phyloP scores from a whole-genome alignment of 176 grass and related monocot species.

The Tillandsia fasciculata region DNA sequence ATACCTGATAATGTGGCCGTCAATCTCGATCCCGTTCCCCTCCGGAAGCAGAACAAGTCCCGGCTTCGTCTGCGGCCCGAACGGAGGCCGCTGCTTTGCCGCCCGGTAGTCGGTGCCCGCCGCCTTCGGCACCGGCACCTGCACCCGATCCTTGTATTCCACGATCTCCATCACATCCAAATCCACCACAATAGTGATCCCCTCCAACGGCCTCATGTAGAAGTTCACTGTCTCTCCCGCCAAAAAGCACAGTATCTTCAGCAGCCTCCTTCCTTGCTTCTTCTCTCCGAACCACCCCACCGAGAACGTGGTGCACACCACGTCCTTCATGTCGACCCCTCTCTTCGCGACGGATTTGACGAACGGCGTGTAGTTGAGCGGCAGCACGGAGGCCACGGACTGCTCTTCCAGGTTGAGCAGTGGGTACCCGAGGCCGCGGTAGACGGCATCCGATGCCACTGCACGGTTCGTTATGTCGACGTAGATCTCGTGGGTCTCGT shows the following conservation, averaged over 20 bases:
- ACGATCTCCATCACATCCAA: conserved; percentile 65
- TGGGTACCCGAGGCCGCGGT: conserved; percentile 39
- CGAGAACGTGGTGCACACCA: conserved; percentile 36
- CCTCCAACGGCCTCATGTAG: conserved; percentile 52
- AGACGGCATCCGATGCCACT: conserved; percentile 28
- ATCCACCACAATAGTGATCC: conserved; percentile 51
- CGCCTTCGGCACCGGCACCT: conserved; percentile 42
- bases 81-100: conserved; percentile 20
- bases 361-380: conserved; percentile 39
- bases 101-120: conserved; percentile 51
- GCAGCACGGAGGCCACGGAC: conserved; percentile 22
- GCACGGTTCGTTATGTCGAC: conserved; percentile 18
- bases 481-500: conserved; percentile 41
- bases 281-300: conserved; percentile 50
- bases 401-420: conserved; percentile 43
- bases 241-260: conserved; percentile 43
- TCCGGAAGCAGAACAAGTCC: conserved; percentile 34
- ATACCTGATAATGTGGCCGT: conserved; percentile 48
- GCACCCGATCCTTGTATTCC: conserved; percentile 33
- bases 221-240: conserved; percentile 43
- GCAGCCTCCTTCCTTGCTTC: conserved; percentile 16
- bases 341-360: conserved; percentile 29
- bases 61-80: conserved; percentile 8
- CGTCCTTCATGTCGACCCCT: conserved; percentile 33
- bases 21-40: conserved; percentile 33